Evolutionary conservation across 345 rosid species (phyloP), one percentile per base, ranked within the genome.

Genomic region (Syzygium oleosum): DNA sequence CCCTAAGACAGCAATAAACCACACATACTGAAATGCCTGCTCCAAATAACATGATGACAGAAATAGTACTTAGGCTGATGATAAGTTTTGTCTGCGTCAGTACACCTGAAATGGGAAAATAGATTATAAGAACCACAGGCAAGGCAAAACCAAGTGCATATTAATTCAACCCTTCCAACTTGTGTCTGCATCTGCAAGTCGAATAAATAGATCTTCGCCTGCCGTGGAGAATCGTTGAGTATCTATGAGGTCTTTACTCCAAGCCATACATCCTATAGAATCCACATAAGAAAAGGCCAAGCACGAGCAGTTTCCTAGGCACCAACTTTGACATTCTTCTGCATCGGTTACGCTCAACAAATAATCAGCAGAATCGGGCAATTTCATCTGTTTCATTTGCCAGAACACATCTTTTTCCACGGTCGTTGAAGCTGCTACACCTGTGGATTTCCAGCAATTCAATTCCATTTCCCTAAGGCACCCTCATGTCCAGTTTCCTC

Each of bases 281-380:
- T 19, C 29, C 56, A 84, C 61, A 61, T 12, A 43, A 38, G 78
- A 49, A 31, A 41, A 87, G n/a, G 84, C 83, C 29, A 22, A 34
- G 59, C 88, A 84, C 13, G 86, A 84, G 78, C 86, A 84, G 51
- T 92, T 90, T 85, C n/a, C 85, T 59, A 86, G 51, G 87, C 93
- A 92, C 87, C 85, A 68, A 52, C 84, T 58, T 84, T n/a, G 51
- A n/a, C 91, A 89, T 11, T 14, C 88, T 6, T 52, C 77, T 8
- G 53, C 65, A 43, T 41, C 5, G 9, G 43, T 19, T 51, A 51
- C 31, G 25, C 27, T 15, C 14, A 7, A 53, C 15, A 34, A 3
- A 43, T 85, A 85, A 25, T 68, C 14, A 9, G 87, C 56, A 1
- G 21, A 49, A 59, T 88, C 88, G 2, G 88, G 88, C 87, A 88